Evolutionary conservation across 2,329 filamentous ascomycete species (phyloP), one percentile per base, ranked within the genome.

Genomic region (Aschersonia sp.): DNA sequence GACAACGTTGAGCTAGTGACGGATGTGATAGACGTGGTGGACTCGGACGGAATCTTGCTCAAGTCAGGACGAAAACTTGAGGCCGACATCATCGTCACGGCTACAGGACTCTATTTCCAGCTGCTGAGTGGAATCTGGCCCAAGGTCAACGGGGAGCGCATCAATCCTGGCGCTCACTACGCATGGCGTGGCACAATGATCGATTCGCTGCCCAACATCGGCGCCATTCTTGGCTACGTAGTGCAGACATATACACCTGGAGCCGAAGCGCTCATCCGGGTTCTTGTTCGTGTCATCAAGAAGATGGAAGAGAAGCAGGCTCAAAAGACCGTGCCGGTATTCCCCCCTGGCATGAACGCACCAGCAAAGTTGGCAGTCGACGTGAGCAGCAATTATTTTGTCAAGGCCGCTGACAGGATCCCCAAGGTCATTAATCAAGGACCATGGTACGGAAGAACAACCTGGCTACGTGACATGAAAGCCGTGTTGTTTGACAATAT

Each of bases 211-310:
- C 82, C 83, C 5, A 87, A 86, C 56, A 63, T 75, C 2, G 69
- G 71, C 1, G 69, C 78, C 47, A 66, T 83, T 38, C 68, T 82
- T 43, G 83, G 82, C 6, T 86, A 85, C 59, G 74, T 77, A 28
- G 77, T 81, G 44, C 73, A 75, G 0, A 75, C 74, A 0, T 87
- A 82, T 82, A 86, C 82, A 0, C 72, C 83, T 0, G 81, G 81
- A 3, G 74, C 77, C 0, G 80, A 85, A 50, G 66, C 68, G 0
- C 63, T 60, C 40, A 67, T 69, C 0, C 66, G 65, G 46, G 65
- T 75, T 4, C 60, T 75, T 3, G 65, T 69, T 4, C 66, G 75
- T 0, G 60, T 83, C 3, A 55, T 80, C 50, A 73, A 71, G 43
- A 55, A 69, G 47, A 80, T 82, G 73, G 61, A 70, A 43, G 60